These are phyloP conservation scores for Candida orba DNA, from an alignment of 805 yeast genomes.

Conservation along the genomic window DNA sequence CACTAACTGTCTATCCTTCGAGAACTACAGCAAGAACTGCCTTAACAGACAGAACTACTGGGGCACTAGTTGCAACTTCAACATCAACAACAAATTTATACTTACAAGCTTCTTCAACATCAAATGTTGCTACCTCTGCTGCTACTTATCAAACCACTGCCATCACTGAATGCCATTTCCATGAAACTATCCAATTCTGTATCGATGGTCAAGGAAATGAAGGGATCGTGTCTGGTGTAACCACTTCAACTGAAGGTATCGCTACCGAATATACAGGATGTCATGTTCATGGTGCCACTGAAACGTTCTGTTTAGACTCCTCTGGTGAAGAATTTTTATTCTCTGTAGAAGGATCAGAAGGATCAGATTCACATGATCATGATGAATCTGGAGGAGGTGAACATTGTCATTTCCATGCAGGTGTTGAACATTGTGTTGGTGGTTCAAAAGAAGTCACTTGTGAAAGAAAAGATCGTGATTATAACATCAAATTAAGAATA, in stretches of 20 bases:
- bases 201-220: constrained; percentile 12
- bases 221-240: constrained; percentile 11
- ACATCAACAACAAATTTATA: not conserved
- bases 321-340: constrained; percentile 14
- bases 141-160: constrained; percentile 11
- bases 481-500: constrained; percentile 14
- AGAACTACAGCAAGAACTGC: not conserved
- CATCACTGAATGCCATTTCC: constrained; percentile 16
- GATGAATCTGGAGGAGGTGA: not conserved
- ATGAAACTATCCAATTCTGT: constrained; percentile 10
- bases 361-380: not conserved
- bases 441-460: constrained; percentile 12
- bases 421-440: constrained; percentile 19
- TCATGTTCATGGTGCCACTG: constrained; percentile 13
- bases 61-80: not conserved
- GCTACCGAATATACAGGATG: constrained; percentile 12
- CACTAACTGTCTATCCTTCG: not conserved
- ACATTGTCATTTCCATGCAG: constrained; percentile 20
- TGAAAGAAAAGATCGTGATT: constrained; percentile 11
- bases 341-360: not conserved
- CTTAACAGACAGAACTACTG: not conserved
- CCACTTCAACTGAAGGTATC: constrained; percentile 6
- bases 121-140: not conserved
- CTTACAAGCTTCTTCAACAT: not conserved
- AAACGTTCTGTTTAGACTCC: constrained; percentile 13